phyloP scores from a whole-genome alignment of 352 stramenopile species.

The Phytophthora ohioensis region DNA sequence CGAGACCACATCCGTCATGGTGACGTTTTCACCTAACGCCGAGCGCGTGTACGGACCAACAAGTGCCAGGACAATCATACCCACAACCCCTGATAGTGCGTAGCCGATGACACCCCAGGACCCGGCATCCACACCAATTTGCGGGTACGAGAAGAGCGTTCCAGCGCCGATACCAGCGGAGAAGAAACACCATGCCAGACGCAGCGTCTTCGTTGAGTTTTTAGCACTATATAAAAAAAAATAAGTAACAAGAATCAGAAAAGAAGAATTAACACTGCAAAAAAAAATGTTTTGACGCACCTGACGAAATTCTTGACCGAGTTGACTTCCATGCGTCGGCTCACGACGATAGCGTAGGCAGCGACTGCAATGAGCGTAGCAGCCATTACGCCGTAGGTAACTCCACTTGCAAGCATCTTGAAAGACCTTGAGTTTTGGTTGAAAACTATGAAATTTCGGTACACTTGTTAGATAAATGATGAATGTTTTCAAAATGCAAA shows the following conservation, averaged over 20 bases:
- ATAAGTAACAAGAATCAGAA: constrained; percentile 29
- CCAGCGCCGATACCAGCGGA: constrained; percentile 79
- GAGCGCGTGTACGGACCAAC: constrained; percentile 68
- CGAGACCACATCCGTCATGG: constrained; percentile 69
- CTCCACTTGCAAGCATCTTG: constrained; percentile 58
- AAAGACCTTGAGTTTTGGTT: not conserved
- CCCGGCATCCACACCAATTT: constrained; percentile 76
- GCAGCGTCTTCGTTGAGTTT: constrained; percentile 64
- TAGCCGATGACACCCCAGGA: constrained; percentile 85
- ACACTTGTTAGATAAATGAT: not conserved
- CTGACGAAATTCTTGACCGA: constrained; percentile 72
- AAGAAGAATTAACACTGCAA: not conserved
- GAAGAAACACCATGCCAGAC: constrained; percentile 85
- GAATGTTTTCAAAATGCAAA: not conserved
- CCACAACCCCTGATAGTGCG: constrained; percentile 66
- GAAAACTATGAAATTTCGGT: not conserved
- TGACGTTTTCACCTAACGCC: constrained; percentile 74
- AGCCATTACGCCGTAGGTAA: constrained; percentile 69
- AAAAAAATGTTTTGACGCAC: constrained; percentile 27
- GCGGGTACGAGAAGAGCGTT: constrained; percentile 79
- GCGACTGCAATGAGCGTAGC: constrained; percentile 68
- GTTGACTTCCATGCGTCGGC: constrained; percentile 62
- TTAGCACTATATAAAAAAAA: constrained; percentile 52
- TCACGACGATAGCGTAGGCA: constrained; percentile 72
- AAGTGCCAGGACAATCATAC: constrained; percentile 60